Evolutionary conservation across 2,329 filamentous ascomycete genomes (phyloP).

Genomic region (Lachnellula willkommii): DNA sequence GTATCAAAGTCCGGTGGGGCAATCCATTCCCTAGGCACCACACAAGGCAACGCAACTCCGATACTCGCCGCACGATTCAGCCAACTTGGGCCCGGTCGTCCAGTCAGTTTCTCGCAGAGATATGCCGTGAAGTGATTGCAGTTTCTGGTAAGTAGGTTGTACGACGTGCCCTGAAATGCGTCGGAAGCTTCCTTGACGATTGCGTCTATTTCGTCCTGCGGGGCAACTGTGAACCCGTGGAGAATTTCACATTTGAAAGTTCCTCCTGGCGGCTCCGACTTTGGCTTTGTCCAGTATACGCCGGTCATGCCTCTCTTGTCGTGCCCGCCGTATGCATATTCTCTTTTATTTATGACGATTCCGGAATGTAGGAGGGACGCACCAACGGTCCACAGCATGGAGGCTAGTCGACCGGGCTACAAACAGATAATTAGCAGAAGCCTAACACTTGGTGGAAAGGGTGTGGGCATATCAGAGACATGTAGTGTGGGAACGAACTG

Average conservation of each 20-base stretch:
- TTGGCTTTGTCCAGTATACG: constrained; percentile 76
- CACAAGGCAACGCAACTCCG: constrained; percentile 72
- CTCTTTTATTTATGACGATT: constrained; percentile 71
- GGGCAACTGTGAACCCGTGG: constrained; percentile 70
- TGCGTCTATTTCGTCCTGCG: constrained; percentile 62
- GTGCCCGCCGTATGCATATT: constrained; percentile 84
- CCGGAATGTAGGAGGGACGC: constrained; percentile 76
- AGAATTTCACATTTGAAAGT: constrained; percentile 71
- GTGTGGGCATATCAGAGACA: not conserved
- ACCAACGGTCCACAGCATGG: constrained; percentile 71
- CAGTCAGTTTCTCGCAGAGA: constrained; percentile 68
- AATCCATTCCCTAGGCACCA: constrained; percentile 79
- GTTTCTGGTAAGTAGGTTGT: constrained; percentile 78
- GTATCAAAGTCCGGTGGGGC: constrained; percentile 71
- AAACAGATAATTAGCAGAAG: constrained; percentile 6
- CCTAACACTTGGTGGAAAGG: not conserved
- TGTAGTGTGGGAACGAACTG: constrained; percentile 42
- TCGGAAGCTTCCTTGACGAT: constrained; percentile 65
- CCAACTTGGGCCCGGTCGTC: constrained; percentile 65
- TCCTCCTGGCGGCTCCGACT: constrained; percentile 67
- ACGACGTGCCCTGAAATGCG: constrained; percentile 68
- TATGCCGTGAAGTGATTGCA: constrained; percentile 85
- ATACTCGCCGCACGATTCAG: constrained; percentile 81
- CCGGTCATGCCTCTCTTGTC: constrained; percentile 65
- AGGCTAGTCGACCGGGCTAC: constrained; percentile 68